Conservation (phyloP, 805 yeast genomes). For the Wickerhamiella dianesei region DNA sequence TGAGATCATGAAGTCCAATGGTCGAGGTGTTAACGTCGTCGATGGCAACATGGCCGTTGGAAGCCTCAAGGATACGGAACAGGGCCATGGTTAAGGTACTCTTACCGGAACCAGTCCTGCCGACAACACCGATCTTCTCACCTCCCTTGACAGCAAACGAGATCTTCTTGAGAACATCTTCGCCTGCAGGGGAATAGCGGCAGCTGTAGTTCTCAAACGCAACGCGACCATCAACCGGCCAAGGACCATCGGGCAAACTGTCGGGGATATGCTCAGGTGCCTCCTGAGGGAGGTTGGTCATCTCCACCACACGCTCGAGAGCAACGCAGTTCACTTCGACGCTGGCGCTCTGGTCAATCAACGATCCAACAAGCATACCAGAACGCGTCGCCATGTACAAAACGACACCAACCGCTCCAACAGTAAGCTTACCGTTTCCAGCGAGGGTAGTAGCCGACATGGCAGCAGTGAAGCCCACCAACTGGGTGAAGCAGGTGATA, state of each 20-base stretch:
- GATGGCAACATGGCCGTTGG: conserved; percentile 38
- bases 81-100: conserved; percentile 84
- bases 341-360: background rate
- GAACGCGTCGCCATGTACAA: conserved; percentile 73
- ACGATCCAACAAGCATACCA: conserved; percentile 47
- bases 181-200: conserved; percentile 70
- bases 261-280: conserved; percentile 55
- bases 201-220: conserved; percentile 61
- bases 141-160: conserved; percentile 58
- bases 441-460: conserved; percentile 54
- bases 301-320: conserved; percentile 45
- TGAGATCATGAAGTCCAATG: conserved; percentile 44
- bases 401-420: conserved; percentile 80
- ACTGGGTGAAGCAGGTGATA: conserved; percentile 67
- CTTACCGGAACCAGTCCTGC: conserved; percentile 95
- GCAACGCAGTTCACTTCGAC: conserved; percentile 80
- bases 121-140: conserved; percentile 81
- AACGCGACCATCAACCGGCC: conserved; percentile 66
- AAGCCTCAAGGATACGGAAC: conserved; percentile 45
- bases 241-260: conserved; percentile 40
- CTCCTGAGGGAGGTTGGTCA: conserved; percentile 63
- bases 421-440: conserved; percentile 45
- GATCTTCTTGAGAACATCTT: conserved; percentile 68
- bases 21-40: conserved; percentile 44
- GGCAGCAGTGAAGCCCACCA: conserved; percentile 67